These are phyloP conservation scores for Vaccinium corymbosum DNA, from an alignment of 148 eudicot species.

Conservation along the genomic window DNA sequence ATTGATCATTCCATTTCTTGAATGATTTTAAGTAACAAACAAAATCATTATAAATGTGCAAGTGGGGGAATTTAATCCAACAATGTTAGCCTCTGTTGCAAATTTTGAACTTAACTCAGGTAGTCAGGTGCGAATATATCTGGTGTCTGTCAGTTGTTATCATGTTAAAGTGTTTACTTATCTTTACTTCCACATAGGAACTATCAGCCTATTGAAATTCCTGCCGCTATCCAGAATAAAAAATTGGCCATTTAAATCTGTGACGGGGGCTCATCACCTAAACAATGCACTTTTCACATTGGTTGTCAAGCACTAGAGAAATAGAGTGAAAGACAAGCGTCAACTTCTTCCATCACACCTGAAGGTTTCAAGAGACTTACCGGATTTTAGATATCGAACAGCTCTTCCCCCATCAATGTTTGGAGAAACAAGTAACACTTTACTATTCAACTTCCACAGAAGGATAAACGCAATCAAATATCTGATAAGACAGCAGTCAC, in stretches of 20 bases:
- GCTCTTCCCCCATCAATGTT: conserved; percentile 58
- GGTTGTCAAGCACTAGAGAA: neutral
- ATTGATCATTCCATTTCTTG: neutral
- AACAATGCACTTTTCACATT: neutral
- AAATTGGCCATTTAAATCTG: neutral
- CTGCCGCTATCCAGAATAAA: neutral
- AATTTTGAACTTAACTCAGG: neutral
- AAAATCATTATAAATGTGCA: neutral
- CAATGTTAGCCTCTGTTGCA: neutral
- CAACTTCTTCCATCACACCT: neutral
- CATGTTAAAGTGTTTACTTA: neutral
- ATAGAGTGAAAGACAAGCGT: conserved; percentile 5
- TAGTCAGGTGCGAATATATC: neutral
- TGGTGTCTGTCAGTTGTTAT: neutral
- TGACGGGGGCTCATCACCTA: neutral
- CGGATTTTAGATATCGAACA: conserved; percentile 70
- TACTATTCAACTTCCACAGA: conserved; percentile 68
- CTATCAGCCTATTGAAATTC: neutral
- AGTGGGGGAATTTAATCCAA: neutral
- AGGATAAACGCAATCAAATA: conserved; percentile 72
- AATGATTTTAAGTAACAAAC: neutral
- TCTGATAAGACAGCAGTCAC: conserved; percentile 29
- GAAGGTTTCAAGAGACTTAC: conserved; percentile 32
- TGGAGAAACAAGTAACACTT: conserved; percentile 60
- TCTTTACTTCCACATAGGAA: neutral